Base-by-base conservation (phyloP, 805 yeast species). In the Candida nonsorbophila region DNA sequence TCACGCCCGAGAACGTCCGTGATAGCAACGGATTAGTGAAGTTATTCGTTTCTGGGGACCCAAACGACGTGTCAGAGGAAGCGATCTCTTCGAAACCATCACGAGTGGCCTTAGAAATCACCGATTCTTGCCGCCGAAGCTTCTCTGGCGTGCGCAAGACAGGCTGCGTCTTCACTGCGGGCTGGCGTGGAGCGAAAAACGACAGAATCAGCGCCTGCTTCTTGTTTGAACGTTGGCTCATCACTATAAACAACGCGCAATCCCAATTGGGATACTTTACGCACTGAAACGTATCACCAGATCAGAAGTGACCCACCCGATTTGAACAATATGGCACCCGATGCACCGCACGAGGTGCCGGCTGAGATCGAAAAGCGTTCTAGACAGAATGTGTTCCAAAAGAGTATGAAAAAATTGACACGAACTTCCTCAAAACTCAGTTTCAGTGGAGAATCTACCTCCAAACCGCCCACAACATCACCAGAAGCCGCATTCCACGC, bases 31-130 rank as follows among this genome's bases (percentile, higher is more conserved):
- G 64, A 31, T 53, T 60, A 28, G 53, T 41, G 42, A 62, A 62
- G 42, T 62, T 63, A 18, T 45, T 51, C 11, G 60, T 40, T 32
- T 60, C 68, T 1, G 61, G 45, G 4, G 64, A 54, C n/a, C 44
- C 62, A 29, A 55, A 50, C 1, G 69, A 60, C 5, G 62, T 59
- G 27, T 58, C 65, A 16, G 54, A 49, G 18, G 51, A 50, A 3
- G 40, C 37, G 8, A 44, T n/a, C 7, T 55, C 61, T 15, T 55
- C 59, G 32, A 55, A 55, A 4, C 48, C 57, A 35, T 41, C 44
- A 25, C 29, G 32, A 9, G 36, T 36, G 4, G 51, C 39, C 15
- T 33, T 40, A 2, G 49, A 33, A 14, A 53, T 34, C 7, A 45
- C 34, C 2, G 58, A 53, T 21, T 39, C 42, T 4, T 54, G 32